phyloP scores from a whole-genome alignment of 306 rosid genomes.

The Castanea crenata region DNA sequence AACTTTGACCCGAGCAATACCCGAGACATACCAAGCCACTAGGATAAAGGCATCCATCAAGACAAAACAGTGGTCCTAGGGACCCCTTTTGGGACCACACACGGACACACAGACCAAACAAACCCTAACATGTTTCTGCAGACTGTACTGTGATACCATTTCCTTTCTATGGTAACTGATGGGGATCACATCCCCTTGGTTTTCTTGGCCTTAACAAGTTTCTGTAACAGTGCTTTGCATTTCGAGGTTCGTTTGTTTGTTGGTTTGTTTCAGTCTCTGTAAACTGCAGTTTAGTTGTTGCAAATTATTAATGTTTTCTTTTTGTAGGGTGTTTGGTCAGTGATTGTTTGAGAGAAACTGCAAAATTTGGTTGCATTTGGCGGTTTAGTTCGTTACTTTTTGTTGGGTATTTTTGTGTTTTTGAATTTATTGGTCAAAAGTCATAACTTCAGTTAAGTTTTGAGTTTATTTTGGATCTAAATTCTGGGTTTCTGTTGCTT shows the following conservation, averaged over 20 bases:
- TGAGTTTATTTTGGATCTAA: slow-evolving; percentile 17
- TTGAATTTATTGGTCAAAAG: neutral
- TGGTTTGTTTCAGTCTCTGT: neutral
- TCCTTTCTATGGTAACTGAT: neutral
- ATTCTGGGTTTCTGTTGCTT: neutral
- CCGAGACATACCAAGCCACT: neutral
- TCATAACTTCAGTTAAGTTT: neutral
- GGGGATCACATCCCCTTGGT: neutral
- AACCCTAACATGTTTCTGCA: too few species aligned
- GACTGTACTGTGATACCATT: neutral
- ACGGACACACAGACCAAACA: neutral
- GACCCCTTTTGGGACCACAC: neutral
- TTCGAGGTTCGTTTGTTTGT: neutral
- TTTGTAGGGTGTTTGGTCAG: neutral
- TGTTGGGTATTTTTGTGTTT: slow-evolving; percentile 10
- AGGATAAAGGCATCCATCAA: neutral
- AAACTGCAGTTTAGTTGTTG: neutral
- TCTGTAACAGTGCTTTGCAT: slow-evolving; percentile 2
- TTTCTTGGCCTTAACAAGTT: neutral
- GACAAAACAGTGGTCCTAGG: neutral
- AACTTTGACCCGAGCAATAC: neutral
- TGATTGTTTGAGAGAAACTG: neutral
- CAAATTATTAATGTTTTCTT: neutral
- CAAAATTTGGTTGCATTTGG: slow-evolving; percentile 18
- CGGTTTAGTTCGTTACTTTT: slow-evolving; percentile 13